Conservation (phyloP, 2,329 filamentous ascomycete genomes). For the Rhynchosporium graminicola region DNA sequence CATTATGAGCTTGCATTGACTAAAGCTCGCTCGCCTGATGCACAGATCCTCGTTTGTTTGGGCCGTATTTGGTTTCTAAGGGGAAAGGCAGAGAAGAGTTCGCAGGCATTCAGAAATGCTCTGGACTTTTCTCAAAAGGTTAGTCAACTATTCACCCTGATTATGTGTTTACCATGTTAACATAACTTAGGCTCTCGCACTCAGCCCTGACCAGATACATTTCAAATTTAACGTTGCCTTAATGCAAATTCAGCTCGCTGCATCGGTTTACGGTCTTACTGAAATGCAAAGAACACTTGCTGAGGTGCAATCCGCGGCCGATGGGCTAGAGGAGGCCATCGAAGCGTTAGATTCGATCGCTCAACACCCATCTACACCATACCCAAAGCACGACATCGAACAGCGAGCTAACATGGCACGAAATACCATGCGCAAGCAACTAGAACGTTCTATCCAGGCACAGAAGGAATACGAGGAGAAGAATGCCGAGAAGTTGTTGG, state of each 20-base stretch:
- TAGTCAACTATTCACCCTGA: slow-evolving; percentile 30
- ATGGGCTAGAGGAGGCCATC: slow-evolving; percentile 85
- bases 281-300: slow-evolving; percentile 76
- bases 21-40: slow-evolving; percentile 63
- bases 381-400: slow-evolving; percentile 87
- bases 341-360: slow-evolving; percentile 67
- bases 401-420: slow-evolving; percentile 96
- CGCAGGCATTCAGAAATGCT: slow-evolving; percentile 63
- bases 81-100: slow-evolving; percentile 63
- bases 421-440: slow-evolving; percentile 90
- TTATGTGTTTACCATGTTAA: slow-evolving; percentile 29
- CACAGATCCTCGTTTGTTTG: slow-evolving; percentile 69
- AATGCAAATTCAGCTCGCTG: slow-evolving; percentile 91
- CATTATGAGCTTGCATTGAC: slow-evolving; percentile 80
- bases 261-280: slow-evolving; percentile 71
- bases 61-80: slow-evolving; percentile 70
- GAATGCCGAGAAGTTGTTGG: slow-evolving; percentile 83
- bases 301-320: slow-evolving; percentile 78
- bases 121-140: slow-evolving; percentile 67
- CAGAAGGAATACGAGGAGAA: slow-evolving; percentile 92
- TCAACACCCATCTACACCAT: slow-evolving; percentile 69
- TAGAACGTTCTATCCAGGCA: slow-evolving; percentile 79
- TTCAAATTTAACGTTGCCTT: slow-evolving; percentile 98
- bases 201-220: slow-evolving; percentile 81
- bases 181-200: slow-evolving; percentile 63